Conservation (phyloP, 2,329 filamentous ascomycete species). For the Cryphonectria naterciae region DNA sequence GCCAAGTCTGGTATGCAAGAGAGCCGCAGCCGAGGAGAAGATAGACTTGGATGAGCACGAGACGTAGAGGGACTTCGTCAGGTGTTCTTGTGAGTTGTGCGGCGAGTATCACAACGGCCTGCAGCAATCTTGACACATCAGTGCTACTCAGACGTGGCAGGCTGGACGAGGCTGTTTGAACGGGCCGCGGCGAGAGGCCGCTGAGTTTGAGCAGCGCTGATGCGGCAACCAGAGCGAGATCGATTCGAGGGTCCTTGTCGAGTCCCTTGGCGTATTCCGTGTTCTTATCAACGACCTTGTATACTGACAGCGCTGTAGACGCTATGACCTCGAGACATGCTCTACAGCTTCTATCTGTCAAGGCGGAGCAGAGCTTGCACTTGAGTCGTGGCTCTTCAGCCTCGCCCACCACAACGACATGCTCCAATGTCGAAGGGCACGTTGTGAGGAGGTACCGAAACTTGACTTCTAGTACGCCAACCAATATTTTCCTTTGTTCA, state of each 20-base stretch:
- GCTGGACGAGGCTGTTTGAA: slow-evolving; percentile 16
- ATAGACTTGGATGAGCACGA: slow-evolving; percentile 57
- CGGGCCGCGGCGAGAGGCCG: slow-evolving; percentile 31
- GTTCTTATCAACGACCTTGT: slow-evolving; percentile 33
- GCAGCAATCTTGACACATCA: slow-evolving; percentile 45
- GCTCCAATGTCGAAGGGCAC: slow-evolving; percentile 39
- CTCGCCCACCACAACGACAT: slow-evolving; percentile 32
- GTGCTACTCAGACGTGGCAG: slow-evolving; percentile 32
- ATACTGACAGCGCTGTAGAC: slow-evolving; percentile 31
- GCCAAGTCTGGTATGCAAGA: slow-evolving; percentile 53
- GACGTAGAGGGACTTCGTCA: slow-evolving; percentile 50
- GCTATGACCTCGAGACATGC: slow-evolving; percentile 32
- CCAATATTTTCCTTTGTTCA: slow-evolving; percentile 18
- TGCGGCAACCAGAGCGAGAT: slow-evolving; percentile 39
- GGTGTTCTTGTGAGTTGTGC: slow-evolving; percentile 50
- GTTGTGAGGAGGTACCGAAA: slow-evolving; percentile 51
- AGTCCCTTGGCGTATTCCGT: slow-evolving; percentile 30
- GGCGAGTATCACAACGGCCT: slow-evolving; percentile 55
- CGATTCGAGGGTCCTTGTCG: slow-evolving; percentile 40
- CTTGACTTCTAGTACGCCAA: slow-evolving; percentile 45
- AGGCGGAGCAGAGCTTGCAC: slow-evolving; percentile 33
- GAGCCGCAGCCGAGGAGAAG: slow-evolving; percentile 54
- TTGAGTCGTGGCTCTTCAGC: slow-evolving; percentile 30
- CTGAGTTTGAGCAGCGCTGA: slow-evolving; percentile 39
- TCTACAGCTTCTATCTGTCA: slow-evolving; percentile 26